Evolutionary conservation across 1,284 basidiomycete species (phyloP), one percentile per base, ranked within the genome.

Genomic region (Volvariella volvacea): DNA sequence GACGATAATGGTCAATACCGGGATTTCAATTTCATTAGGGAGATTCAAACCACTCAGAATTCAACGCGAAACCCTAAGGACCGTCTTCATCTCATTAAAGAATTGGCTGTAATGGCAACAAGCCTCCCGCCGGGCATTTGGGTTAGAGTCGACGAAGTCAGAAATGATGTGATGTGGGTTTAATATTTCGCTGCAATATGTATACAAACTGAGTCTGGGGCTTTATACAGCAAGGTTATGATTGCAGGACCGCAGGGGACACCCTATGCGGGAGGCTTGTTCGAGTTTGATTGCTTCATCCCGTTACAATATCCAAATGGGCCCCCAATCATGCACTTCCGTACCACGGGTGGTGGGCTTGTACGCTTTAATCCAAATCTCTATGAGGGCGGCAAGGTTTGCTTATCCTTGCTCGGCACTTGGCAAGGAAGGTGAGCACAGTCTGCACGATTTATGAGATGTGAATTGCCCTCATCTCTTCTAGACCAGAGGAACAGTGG

Each of bases 361-460:
- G 74, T 77, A 22, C 60, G 73, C 22, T 77, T 77, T 59, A 77
- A 78, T 48, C 74, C 74, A 3, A 77, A 77, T 53, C 56, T 78
- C n/a, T 76, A 76, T 52, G 58, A 61, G 32, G 51, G 50, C 42
- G 75, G 74, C 41, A 74, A 74, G 53, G 74, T 78, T 20, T 77
- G 73, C 55, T 61, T 77, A 41, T 76, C 73, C 16, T 59, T 76
- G 10, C 61, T 77, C 16, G 74, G 74, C 36, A 78, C 74, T 1
- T 78, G 74, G 73, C 55, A 58, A 21, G 74, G 74, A 21, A 58
- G 67, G 70, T 72, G 53, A 52, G 69, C 49, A 20, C 16, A 39
- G 38, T 36, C 31, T 12, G 16, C n/a, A 15, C n/a, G 31, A 9
- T 38, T 40, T 17, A 22, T 36, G 21, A 8, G 14, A 15, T 19